A percentile compares a stretch with the other conserved stretches of the same genome.
These are phyloP conservation scores for Leccinum fibrillosum DNA, from an alignment of 768 basidiomycete species.

Conservation along the genomic window DNA sequence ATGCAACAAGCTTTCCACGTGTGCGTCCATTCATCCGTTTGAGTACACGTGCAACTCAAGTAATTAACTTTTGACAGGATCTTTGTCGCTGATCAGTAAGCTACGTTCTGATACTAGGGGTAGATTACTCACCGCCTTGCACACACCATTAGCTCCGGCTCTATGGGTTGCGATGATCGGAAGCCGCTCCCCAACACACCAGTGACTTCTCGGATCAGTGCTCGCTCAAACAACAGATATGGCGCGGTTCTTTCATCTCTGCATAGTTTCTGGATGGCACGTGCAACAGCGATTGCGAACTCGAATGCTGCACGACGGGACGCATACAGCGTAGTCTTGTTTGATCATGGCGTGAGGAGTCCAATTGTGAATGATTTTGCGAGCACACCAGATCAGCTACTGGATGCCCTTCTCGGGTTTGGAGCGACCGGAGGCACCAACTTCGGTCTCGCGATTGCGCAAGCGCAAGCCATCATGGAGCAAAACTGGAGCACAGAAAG, in stretches of 20 bases:
- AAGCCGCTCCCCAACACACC: constrained; percentile 45
- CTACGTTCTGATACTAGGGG: background rate
- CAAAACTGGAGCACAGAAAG: constrained; percentile 49
- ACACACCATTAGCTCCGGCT: constrained; percentile 40
- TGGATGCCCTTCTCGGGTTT: constrained; percentile 36
- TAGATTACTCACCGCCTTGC: background rate
- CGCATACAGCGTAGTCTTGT: constrained; percentile 54
- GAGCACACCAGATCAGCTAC: constrained; percentile 43
- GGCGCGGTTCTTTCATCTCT: constrained; percentile 60
- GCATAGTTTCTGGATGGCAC: constrained; percentile 54
- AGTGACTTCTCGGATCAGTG: constrained; percentile 35
- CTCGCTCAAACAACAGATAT: constrained; percentile 43
- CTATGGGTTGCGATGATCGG: constrained; percentile 44
- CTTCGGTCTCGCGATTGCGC: constrained; percentile 39
- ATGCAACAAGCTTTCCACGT: constrained; percentile 59
- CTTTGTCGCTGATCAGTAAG: constrained; percentile 53
- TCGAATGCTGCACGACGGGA: constrained; percentile 40
- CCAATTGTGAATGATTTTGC: constrained; percentile 45
- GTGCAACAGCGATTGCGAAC: constrained; percentile 35
- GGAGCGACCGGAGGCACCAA: constrained; percentile 38
- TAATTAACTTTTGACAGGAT: constrained; percentile 32
- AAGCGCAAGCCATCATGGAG: constrained; percentile 39
- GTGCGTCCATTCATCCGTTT: constrained; percentile 33
- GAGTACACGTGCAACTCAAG: fast-evolving
- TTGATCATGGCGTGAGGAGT: constrained; percentile 25